These are phyloP conservation scores for Aspergillus ochraceus DNA, from an alignment of 2,329 filamentous ascomycete species.

Conservation along the genomic window DNA sequence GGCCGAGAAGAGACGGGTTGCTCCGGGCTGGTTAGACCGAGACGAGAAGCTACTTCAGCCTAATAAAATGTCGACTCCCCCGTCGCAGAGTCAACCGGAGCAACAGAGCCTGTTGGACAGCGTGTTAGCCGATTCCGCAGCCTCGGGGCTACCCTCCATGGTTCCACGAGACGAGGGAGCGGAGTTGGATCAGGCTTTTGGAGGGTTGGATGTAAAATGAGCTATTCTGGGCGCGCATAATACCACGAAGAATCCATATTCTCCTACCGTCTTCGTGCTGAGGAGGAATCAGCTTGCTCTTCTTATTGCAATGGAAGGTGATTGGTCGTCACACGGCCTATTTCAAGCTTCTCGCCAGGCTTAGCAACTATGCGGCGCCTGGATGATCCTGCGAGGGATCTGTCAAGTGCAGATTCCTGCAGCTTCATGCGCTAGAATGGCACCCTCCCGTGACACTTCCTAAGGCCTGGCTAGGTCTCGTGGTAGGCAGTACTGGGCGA, in stretches of 20 bases:
- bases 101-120: conserved; percentile 39
- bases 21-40: conserved; percentile 65
- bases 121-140: conserved; percentile 33
- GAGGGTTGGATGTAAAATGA: conserved; percentile 47
- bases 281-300: not conserved
- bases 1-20: conserved; percentile 63
- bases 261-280: too few species aligned
- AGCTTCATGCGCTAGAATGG: not conserved
- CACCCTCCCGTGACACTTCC: not conserved
- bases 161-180: conserved; percentile 49
- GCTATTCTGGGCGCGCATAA: not conserved
- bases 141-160: conserved; percentile 39
- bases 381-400: not conserved
- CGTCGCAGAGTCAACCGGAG: conserved; percentile 13
- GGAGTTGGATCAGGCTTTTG: conserved; percentile 56
- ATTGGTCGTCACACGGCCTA: not conserved
- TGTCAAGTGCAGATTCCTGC: not conserved
- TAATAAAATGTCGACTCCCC: conserved; percentile 21
- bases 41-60: conserved; percentile 62
- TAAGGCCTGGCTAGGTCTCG: not conserved
- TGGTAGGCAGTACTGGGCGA: not conserved
- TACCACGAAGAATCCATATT: not conserved
- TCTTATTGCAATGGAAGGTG: not conserved
- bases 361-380: not conserved
- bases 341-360: not conserved